A percentile compares a stretch with the other conserved stretches of the same genome.
Conservation (phyloP, 805 yeast genomes). For the Cyberlindnera mycetangii region DNA sequence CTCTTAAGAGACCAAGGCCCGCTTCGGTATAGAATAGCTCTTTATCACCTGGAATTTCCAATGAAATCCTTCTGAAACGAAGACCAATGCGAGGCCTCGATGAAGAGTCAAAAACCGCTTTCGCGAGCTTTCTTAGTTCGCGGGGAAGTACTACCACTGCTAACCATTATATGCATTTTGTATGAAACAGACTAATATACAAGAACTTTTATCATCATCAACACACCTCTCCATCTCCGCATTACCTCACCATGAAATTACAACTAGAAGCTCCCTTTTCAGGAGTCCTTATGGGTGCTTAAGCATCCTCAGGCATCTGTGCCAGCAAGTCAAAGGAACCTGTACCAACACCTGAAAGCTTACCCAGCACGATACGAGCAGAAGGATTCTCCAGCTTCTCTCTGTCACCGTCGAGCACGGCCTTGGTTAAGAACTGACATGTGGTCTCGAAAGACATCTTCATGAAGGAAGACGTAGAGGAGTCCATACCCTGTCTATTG, state of each 20-base stretch:
- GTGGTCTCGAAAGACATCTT: constrained; percentile 99
- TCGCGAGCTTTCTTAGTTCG: too few relatives aligned
- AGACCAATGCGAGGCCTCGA: too few relatives aligned
- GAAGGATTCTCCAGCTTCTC: constrained; percentile 91
- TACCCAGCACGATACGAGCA: constrained; percentile 90
- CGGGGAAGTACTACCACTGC: too few relatives aligned
- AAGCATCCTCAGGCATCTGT: constrained; percentile 33
- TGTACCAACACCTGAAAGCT: constrained; percentile 88
- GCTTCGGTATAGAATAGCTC: too few relatives aligned
- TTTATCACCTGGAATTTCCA: too few relatives aligned
- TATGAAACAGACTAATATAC: constrained; percentile 3
- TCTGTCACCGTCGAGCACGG: constrained; percentile 87
- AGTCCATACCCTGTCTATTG: constrained; percentile 97
- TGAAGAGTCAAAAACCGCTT: too few relatives aligned
- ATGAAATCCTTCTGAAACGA: too few relatives aligned
- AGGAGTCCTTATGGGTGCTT: background rate
- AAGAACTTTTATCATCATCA: background rate
- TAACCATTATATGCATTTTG: background rate
- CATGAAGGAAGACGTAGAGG: constrained; percentile 93
- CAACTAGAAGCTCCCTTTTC: background rate
- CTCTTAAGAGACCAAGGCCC: too few relatives aligned
- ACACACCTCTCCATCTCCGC: background rate
- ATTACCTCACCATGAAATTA: constrained; percentile 3
- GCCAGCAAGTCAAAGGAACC: constrained; percentile 84
- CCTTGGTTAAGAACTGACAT: constrained; percentile 93